Conservation (phyloP, 1,284 basidiomycete species). For the Austropuccinia psidii region DNA sequence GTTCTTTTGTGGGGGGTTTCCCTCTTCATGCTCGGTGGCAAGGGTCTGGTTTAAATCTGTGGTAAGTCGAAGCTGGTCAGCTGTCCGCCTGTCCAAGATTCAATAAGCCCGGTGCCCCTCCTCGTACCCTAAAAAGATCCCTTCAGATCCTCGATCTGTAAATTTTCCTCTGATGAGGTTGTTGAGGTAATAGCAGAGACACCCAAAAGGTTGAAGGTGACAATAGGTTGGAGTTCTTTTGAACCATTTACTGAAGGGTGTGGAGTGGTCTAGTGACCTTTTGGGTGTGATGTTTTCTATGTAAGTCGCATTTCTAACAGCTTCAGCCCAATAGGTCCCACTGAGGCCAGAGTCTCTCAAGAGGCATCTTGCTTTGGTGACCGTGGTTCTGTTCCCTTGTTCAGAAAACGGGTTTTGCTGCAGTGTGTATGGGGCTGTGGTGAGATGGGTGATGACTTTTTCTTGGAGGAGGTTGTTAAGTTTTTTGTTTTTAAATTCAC, state of each 20-base stretch:
- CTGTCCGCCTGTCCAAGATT: neutral
- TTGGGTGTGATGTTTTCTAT: neutral
- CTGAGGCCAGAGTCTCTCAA: neutral
- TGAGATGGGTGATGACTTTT: neutral
- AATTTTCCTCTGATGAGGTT: neutral
- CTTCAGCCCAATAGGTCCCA: neutral
- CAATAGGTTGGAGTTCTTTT: neutral
- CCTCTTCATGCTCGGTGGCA: too few species aligned
- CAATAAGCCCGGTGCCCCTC: neutral
- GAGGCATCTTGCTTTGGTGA: neutral
- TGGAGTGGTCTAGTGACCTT: neutral
- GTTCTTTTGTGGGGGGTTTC: too few species aligned
- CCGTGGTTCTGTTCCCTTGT: neutral
- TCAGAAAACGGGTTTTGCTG: neutral
- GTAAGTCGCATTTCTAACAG: neutral
- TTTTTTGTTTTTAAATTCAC: neutral
- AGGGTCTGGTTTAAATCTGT: too few species aligned
- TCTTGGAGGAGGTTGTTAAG: neutral
- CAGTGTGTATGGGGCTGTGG: conserved; percentile 1
- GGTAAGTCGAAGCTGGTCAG: too few species aligned
- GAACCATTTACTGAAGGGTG: neutral
- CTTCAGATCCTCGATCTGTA: neutral
- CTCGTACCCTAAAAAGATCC: neutral
- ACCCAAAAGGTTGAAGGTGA: neutral
- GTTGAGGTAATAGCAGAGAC: neutral